Evolutionary conservation across 2,329 filamentous ascomycete species (phyloP).

Genomic region (Aspergillus pseudoviridinutans): DNA sequence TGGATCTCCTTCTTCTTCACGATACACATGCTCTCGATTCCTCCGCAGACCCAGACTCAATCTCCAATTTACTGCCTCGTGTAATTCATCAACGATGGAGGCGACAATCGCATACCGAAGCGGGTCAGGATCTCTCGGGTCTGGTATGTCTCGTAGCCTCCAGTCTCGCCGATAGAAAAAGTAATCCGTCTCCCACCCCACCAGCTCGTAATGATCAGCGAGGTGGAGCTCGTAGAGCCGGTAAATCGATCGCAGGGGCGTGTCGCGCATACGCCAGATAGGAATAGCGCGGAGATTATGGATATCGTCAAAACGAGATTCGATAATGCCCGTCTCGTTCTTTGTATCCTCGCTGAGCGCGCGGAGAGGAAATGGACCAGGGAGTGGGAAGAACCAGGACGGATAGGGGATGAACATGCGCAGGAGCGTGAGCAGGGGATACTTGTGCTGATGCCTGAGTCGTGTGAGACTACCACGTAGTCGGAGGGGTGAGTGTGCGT

Average conservation of each 20-base stretch:
- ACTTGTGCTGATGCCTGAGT: constrained; percentile 16
- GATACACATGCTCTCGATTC: constrained; percentile 21
- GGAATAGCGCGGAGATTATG: constrained; percentile 23
- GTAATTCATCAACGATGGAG: constrained; percentile 21
- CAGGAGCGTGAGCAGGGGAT: constrained; percentile 17
- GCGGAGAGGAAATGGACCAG: constrained; percentile 14
- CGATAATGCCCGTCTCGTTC: constrained; percentile 8
- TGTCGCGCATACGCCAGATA: constrained; percentile 26
- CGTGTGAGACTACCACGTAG: constrained; percentile 18
- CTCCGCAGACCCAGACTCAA: constrained; percentile 22
- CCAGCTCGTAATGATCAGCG: constrained; percentile 15
- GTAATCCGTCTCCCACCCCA: constrained; percentile 23
- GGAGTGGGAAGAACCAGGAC: constrained; percentile 21
- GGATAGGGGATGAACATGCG: constrained; percentile 22
- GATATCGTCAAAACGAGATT: constrained; percentile 13
- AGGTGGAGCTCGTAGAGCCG: constrained; percentile 24
- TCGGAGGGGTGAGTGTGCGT: constrained; percentile 14
- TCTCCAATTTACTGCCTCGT: constrained; percentile 23
- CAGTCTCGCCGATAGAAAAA: constrained; percentile 21
- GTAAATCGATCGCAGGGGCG: constrained; percentile 25
- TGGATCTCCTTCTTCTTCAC: constrained; percentile 17
- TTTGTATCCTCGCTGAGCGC: constrained; percentile 10
- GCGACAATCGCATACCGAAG: constrained; percentile 26
- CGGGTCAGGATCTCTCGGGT: constrained; percentile 24
- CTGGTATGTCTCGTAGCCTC: constrained; percentile 18